phyloP scores from a whole-genome alignment of 2,329 filamentous ascomycete species.

The Phyllosticta citrichinensis region DNA sequence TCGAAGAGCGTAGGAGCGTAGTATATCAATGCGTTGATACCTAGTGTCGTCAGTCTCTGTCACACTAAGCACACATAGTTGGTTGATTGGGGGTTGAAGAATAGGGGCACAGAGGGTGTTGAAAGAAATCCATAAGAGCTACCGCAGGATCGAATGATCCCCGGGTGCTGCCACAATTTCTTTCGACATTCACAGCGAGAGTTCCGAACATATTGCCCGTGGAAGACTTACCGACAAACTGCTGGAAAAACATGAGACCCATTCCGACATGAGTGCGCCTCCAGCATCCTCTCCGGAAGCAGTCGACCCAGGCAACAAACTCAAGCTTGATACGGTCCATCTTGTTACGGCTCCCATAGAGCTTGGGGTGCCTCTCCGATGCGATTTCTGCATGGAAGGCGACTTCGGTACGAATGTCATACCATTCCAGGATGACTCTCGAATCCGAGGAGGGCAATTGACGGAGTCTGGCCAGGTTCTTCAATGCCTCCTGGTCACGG shows the following conservation, averaged over 20 bases:
- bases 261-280: constrained; percentile 32
- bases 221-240: constrained; percentile 24
- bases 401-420: constrained; percentile 44
- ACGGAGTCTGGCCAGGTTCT: constrained; percentile 40
- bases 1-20: constrained; percentile 38
- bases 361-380: constrained; percentile 26
- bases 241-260: constrained; percentile 36
- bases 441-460: constrained; percentile 39
- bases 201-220: too few relatives aligned
- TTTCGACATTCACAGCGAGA: background rate
- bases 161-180: too few relatives aligned
- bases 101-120: background rate
- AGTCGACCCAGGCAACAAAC: constrained; percentile 36
- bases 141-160: too few relatives aligned
- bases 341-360: constrained; percentile 18
- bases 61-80: constrained; percentile 6
- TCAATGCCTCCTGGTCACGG: constrained; percentile 39
- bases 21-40: constrained; percentile 40
- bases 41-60: too few relatives aligned
- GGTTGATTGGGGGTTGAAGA: constrained; percentile 2
- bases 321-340: constrained; percentile 34
- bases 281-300: constrained; percentile 37
- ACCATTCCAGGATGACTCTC: constrained; percentile 43
- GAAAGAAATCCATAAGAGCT: background rate
- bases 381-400: constrained; percentile 41